A percentile compares a stretch with the other conserved stretches of the same genome.
Conservation (phyloP, 225 moss, liverwort and hornwort genomes). For the Marchantia polymorpha region DNA sequence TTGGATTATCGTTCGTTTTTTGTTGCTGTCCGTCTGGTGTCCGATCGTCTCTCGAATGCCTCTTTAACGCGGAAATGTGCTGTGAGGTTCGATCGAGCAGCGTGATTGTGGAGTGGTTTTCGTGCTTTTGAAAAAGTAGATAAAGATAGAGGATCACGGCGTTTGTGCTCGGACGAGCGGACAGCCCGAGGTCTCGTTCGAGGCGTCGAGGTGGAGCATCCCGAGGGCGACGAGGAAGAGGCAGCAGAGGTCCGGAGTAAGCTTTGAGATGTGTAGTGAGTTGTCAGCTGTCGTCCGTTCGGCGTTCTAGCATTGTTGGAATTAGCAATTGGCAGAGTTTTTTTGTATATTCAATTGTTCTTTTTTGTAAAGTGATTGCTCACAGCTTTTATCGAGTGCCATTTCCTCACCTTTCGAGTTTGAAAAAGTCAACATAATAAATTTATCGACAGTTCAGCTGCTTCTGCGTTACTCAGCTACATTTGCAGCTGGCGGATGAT, state of each 20-base stretch:
- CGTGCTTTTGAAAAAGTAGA: neutral
- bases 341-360: neutral
- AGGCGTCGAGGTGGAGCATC: neutral
- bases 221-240: neutral
- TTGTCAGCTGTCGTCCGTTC: neutral
- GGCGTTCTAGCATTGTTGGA: neutral
- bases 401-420: neutral
- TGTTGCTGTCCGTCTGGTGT: neutral
- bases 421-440: neutral
- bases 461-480: too few species aligned
- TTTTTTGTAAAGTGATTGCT: neutral
- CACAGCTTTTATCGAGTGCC: neutral
- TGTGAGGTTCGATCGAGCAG: neutral
- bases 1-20: neutral
- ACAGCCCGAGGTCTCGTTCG: neutral
- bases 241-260: neutral
- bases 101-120: neutral
- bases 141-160: neutral
- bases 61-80: neutral
- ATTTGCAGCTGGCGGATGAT: neutral
- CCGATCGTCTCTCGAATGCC: neutral
- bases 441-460: neutral
- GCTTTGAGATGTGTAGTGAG: neutral
- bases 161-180: neutral
- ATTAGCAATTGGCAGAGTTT: too few species aligned